Conservation (phyloP, 108 stramenopile species). For the Skeletonema potamos region DNA sequence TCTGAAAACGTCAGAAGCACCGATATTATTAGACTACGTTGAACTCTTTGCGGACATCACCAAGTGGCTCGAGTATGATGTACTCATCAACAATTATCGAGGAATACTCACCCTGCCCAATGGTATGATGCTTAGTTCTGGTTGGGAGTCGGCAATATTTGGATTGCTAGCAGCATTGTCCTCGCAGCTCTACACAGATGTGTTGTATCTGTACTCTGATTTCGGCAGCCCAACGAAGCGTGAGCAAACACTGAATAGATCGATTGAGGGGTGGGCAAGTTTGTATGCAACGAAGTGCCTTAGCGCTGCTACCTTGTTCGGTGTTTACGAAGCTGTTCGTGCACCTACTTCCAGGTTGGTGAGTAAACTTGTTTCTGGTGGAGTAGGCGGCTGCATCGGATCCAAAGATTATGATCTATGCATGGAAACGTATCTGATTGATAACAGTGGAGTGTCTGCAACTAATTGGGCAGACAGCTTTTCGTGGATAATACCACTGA, state of each 20-base stretch:
- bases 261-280: slow-evolving; percentile 54
- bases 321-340: slow-evolving; percentile 67
- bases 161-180: slow-evolving; percentile 68
- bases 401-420: slow-evolving; percentile 59
- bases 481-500: slow-evolving; percentile 24
- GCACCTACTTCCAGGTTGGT: slow-evolving; percentile 51
- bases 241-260: slow-evolving; percentile 52
- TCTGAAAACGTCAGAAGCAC: neutral
- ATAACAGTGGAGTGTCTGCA: slow-evolving; percentile 50
- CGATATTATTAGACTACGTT: slow-evolving; percentile 47
- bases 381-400: slow-evolving; percentile 66
- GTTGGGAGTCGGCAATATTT: slow-evolving; percentile 60
- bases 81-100: slow-evolving; percentile 61
- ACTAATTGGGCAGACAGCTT: slow-evolving; percentile 39
- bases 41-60: slow-evolving; percentile 79
- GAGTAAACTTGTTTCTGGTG: slow-evolving; percentile 59
- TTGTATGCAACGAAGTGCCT: slow-evolving; percentile 57
- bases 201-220: slow-evolving; percentile 55
- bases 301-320: slow-evolving; percentile 67
- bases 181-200: slow-evolving; percentile 72
- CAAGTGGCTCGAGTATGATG: slow-evolving; percentile 81
- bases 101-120: slow-evolving; percentile 43
- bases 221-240: slow-evolving; percentile 58
- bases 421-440: slow-evolving; percentile 59
- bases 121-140: slow-evolving; percentile 39